Evolutionary conservation across 2,329 filamentous ascomycete genomes (phyloP).

Genomic region (Pseudogymnoascus verrucosus): DNA sequence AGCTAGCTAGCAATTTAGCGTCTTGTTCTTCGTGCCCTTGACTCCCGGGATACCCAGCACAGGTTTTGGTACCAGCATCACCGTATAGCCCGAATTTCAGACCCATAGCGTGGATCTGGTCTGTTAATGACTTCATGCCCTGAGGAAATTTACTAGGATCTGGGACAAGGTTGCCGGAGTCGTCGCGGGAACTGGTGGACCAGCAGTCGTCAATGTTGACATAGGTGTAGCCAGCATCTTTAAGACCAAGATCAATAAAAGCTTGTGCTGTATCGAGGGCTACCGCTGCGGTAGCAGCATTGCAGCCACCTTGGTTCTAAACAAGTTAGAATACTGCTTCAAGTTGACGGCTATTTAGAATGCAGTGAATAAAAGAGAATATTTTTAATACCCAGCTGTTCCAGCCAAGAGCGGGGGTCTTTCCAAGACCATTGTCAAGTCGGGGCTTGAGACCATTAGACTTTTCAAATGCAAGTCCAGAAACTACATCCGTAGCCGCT

Average conservation of each 20-base stretch:
- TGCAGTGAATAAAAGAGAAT: neutral
- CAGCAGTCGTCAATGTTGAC: conserved; percentile 40
- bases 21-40: conserved; percentile 44
- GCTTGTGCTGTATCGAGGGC: conserved; percentile 6
- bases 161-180: conserved; percentile 32
- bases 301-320: neutral
- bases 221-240: conserved; percentile 14
- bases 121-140: conserved; percentile 12
- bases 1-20: conserved; percentile 41
- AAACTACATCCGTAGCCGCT: neutral
- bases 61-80: conserved; percentile 36
- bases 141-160: conserved; percentile 35
- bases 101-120: conserved; percentile 15
- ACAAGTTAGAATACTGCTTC: neutral
- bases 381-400: conserved; percentile 16
- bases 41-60: conserved; percentile 32
- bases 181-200: conserved; percentile 29
- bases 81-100: conserved; percentile 26
- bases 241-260: conserved; percentile 14
- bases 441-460: neutral
- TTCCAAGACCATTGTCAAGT: conserved; percentile 17
- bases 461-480: neutral
- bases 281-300: neutral
- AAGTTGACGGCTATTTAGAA: neutral
- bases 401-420: conserved; percentile 17